phyloP scores from a whole-genome alignment of 495 filamentous ascomycete species.

The Aspergillus sclerotiicarbonarius region DNA sequence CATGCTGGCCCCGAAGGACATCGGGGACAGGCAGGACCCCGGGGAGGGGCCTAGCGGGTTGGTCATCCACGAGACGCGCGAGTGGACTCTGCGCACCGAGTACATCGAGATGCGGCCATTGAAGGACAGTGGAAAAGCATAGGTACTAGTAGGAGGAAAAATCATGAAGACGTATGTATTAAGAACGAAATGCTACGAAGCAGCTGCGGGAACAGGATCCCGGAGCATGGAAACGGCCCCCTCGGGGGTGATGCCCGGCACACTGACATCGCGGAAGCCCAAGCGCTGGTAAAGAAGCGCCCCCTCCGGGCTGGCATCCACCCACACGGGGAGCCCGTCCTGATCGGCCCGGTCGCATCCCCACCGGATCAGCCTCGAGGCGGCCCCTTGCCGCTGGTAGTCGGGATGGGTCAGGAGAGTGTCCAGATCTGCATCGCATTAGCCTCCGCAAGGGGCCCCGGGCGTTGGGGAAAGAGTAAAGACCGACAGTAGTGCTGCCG shows the following conservation, averaged over 20 bases:
- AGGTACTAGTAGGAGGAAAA: neutral
- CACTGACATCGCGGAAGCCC: constrained; percentile 23
- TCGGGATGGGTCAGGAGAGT: constrained; percentile 44
- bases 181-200: neutral
- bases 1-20: too few relatives aligned
- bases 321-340: constrained; percentile 20
- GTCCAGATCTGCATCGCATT: constrained; percentile 30
- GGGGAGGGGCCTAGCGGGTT: neutral
- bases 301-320: constrained; percentile 21
- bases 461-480: neutral
- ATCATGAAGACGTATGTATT: neutral
- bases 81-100: neutral
- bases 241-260: neutral
- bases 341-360: constrained; percentile 40
- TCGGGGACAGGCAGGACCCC: neutral
- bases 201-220: neutral
- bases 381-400: constrained; percentile 46
- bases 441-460: neutral
- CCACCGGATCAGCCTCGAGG: constrained; percentile 45
- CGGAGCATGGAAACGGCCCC: neutral
- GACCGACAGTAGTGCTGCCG: constrained; percentile 20
- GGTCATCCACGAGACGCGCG: constrained; percentile 2
- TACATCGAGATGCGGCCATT: neutral
- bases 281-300: constrained; percentile 19
- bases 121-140: neutral